Conservation (phyloP, 371 early-diverging fungal species). For the Lichtheimia ramosa region DNA sequence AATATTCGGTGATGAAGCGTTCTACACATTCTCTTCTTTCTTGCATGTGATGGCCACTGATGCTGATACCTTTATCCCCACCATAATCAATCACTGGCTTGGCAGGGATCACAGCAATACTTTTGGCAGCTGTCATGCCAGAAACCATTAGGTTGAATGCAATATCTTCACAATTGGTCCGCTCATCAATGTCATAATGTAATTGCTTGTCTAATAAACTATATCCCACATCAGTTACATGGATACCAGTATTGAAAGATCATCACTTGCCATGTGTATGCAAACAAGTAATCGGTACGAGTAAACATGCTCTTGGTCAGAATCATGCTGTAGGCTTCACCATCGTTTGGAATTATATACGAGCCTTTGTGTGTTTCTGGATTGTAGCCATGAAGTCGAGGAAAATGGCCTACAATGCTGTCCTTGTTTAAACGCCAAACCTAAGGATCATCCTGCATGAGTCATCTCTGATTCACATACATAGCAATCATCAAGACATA, state of each 20-base stretch:
- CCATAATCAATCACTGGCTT: constrained; percentile 35
- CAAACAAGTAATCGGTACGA: constrained; percentile 40
- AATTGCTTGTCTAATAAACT: constrained; percentile 35
- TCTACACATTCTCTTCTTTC: constrained; percentile 30
- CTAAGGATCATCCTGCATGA: no score
- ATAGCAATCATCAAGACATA: constrained; percentile 2
- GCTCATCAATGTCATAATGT: constrained; percentile 34
- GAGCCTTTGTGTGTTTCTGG: constrained; percentile 15
- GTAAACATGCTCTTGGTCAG: constrained; percentile 55
- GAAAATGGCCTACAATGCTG: constrained; percentile 45
- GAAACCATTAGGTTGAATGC: constrained; percentile 45
- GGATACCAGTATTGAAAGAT: not conserved
- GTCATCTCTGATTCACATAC: no score
- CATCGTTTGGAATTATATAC: constrained; percentile 22
- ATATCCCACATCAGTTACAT: not conserved
- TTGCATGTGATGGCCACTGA: constrained; percentile 34
- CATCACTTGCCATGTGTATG: constrained; percentile 41
- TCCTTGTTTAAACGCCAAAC: constrained; percentile 16
- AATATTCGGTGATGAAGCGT: constrained; percentile 31
- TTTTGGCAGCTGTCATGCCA: constrained; percentile 26
- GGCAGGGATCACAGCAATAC: constrained; percentile 25
- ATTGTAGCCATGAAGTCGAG: constrained; percentile 36
- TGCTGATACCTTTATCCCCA: constrained; percentile 34
- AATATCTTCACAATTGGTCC: constrained; percentile 50
- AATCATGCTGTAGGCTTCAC: constrained; percentile 31